Percentiles rank a stretch among this genome's conserved stretches.
These are phyloP conservation scores for Rutstroemia sydowiana DNA, from an alignment of 2,329 filamentous ascomycete genomes.

Conservation along the genomic window DNA sequence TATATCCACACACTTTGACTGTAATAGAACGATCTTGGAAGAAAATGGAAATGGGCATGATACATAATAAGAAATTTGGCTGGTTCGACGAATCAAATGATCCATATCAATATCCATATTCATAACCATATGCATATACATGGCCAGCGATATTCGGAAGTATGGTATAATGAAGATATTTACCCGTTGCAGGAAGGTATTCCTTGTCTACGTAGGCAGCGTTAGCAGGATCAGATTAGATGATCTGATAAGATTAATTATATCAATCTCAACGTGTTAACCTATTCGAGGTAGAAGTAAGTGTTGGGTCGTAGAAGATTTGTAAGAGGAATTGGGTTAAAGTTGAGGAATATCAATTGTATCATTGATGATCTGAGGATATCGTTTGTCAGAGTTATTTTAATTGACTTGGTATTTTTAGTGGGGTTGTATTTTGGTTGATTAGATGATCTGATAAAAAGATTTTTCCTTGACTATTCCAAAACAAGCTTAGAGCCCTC, in stretches of 20 bases:
- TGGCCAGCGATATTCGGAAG: no score
- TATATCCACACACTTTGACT: neutral
- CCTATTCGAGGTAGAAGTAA: neutral
- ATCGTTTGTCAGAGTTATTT: neutral
- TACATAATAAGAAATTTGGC: no score
- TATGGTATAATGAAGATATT: neutral
- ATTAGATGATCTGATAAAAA: constrained; percentile 5
- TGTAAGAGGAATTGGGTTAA: neutral
- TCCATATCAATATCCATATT: no score
- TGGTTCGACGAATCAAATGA: no score
- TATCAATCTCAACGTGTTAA: neutral
- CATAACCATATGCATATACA: no score
- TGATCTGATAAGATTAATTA: neutral
- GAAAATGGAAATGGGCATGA: no score
- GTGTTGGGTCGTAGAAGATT: neutral
- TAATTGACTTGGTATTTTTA: no score
- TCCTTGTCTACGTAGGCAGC: neutral
- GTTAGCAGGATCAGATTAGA: constrained; percentile 2
- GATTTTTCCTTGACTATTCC: neutral
- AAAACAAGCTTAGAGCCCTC: no score
- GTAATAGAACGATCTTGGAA: no score
- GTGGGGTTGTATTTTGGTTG: no score
- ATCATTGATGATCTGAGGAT: no score
- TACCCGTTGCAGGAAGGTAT: neutral
- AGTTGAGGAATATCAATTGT: no score